Evolutionary conservation across 441 rosid genomes (phyloP).

Genomic region (Adansonia grandidieri): DNA sequence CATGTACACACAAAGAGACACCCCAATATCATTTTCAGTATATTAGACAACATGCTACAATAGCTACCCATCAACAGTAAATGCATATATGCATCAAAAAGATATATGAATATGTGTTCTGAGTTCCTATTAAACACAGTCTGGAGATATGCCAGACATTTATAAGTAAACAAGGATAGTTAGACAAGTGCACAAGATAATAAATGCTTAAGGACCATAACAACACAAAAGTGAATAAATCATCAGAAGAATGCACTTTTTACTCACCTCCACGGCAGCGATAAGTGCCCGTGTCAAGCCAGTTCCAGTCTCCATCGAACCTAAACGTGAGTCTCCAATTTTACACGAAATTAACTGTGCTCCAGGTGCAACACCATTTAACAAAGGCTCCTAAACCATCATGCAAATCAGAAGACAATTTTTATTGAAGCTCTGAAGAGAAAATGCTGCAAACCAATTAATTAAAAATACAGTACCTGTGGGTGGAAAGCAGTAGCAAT

Average conservation of each 20-base stretch:
- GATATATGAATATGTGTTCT: slow-evolving; percentile 9
- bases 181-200: background rate
- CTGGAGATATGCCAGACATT: slow-evolving; percentile 9
- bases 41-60: slow-evolving; percentile 6
- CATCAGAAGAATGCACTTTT: slow-evolving; percentile 20
- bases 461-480: slow-evolving; percentile 55
- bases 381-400: slow-evolving; percentile 69
- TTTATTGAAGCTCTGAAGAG: slow-evolving; percentile 25
- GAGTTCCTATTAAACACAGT: background rate
- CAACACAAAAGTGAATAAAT: slow-evolving; percentile 19
- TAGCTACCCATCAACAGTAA: background rate
- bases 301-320: slow-evolving; percentile 99
- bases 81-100: slow-evolving; percentile 21
- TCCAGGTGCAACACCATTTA: slow-evolving; percentile 99
- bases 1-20: background rate
- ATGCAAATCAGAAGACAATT: slow-evolving; percentile 28
- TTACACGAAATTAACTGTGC: slow-evolving; percentile 97
- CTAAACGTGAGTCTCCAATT: slow-evolving; percentile 96
- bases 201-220: background rate
- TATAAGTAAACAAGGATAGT: slow-evolving; percentile 13
- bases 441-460: slow-evolving; percentile 29
- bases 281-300: slow-evolving; percentile 92
- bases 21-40: background rate
- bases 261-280: slow-evolving; percentile 88
- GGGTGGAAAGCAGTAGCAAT: slow-evolving; percentile 95